Conservation (phyloP, 1,284 basidiomycete genomes). For the Cryptococcus wingfieldii region DNA sequence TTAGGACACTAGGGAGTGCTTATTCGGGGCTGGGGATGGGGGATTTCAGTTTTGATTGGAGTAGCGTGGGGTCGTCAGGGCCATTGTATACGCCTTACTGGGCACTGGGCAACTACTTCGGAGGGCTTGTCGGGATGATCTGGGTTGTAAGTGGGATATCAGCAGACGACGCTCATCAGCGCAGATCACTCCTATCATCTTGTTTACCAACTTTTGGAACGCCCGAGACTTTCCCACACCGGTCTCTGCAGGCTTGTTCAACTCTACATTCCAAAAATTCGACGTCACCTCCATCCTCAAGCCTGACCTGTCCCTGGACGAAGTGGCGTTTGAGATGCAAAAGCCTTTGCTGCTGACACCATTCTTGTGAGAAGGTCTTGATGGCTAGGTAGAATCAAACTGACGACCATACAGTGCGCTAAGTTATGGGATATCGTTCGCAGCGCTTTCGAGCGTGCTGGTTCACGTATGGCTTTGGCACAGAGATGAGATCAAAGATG, state of each 20-base stretch:
- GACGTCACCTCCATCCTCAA: conserved; percentile 48
- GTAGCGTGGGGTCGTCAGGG: conserved; percentile 49
- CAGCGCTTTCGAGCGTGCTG: conserved; percentile 51
- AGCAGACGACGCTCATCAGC: not conserved
- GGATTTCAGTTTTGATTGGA: conserved; percentile 54
- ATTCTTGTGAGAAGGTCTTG: conserved; percentile 45
- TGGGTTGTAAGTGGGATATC: conserved; percentile 45
- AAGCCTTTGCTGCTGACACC: conserved; percentile 52
- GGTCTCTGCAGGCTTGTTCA: conserved; percentile 44
- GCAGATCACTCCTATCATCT: conserved; percentile 49
- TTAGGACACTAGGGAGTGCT: conserved; percentile 51
- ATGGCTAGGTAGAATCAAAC: not conserved
- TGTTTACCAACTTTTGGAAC: conserved; percentile 52
- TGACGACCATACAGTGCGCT: conserved; percentile 31
- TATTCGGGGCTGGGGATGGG: conserved; percentile 53
- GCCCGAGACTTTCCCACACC: conserved; percentile 47
- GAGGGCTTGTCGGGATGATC: conserved; percentile 48
- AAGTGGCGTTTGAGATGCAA: conserved; percentile 44
- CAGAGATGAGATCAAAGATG: conserved; percentile 50
- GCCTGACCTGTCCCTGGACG: conserved; percentile 50
- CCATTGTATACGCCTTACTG: conserved; percentile 54
- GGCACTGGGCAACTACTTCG: conserved; percentile 50
- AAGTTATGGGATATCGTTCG: conserved; percentile 51
- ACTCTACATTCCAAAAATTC: conserved; percentile 40
- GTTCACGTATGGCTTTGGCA: conserved; percentile 55